Percentiles rank a stretch among this genome's conserved stretches.
phyloP scores from a whole-genome alignment of 805 yeast genomes.

The Candida sanyiensis region DNA sequence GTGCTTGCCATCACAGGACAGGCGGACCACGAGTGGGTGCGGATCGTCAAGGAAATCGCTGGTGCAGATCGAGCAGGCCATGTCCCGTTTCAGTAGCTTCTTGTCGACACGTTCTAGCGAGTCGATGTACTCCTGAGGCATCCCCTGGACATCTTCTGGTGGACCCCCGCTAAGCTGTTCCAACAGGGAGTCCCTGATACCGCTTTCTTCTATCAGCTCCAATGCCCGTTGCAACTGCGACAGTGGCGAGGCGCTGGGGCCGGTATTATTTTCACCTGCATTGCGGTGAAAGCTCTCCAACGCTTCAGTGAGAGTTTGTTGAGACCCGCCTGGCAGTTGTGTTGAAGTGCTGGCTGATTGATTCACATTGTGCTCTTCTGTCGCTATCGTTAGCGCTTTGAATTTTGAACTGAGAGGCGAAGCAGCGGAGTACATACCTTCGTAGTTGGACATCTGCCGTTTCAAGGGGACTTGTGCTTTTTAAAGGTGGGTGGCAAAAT shows the following conservation, averaged over 20 bases:
- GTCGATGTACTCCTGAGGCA: conserved; percentile 66
- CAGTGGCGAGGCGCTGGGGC: conserved; percentile 1
- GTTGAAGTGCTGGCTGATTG: too few relatives aligned
- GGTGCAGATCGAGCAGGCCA: conserved; percentile 83
- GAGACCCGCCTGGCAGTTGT: conserved; percentile 11
- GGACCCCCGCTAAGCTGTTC: conserved; percentile 17
- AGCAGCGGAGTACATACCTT: conserved; percentile 9
- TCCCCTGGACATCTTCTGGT: conserved; percentile 39
- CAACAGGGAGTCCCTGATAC: conserved; percentile 23
- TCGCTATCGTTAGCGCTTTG: too few relatives aligned
- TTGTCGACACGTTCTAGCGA: conserved; percentile 65
- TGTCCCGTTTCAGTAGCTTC: conserved; percentile 37
- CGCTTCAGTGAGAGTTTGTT: conserved; percentile 17
- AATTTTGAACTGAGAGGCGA: too few relatives aligned
- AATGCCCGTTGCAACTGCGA: conserved; percentile 18
- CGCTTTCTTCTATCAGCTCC: conserved; percentile 15
- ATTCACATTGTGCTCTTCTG: conserved; percentile 8
- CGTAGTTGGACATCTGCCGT: conserved; percentile 18
- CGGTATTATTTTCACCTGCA: not conserved
- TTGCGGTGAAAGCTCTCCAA: conserved; percentile 14
- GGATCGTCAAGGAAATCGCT: conserved; percentile 62
- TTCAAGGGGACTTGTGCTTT: too few relatives aligned
- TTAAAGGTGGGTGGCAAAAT: too few relatives aligned
- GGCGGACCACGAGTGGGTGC: conserved; percentile 71
- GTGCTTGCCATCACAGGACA: conserved; percentile 63